Base-by-base conservation (phyloP, 2,329 filamentous ascomycete genomes). In the Epichloe elymi region DNA sequence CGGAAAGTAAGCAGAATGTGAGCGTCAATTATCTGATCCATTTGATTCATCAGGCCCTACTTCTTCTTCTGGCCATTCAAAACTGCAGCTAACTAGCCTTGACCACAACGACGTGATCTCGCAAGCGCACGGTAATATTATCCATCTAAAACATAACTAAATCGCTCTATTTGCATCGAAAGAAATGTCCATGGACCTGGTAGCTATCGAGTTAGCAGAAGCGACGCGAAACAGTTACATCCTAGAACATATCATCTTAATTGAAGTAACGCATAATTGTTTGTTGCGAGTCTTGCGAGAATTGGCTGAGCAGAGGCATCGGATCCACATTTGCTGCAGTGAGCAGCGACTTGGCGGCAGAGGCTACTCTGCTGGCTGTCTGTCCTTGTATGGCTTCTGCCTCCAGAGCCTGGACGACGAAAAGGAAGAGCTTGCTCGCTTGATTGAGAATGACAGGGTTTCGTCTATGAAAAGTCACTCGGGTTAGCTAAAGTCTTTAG, bases 371-470 rank as follows among this genome's bases (percentile, higher is more conserved):
- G 54, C 74, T 79, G 26, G 87, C 88, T 19, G 86, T 89, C 63
- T 89, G 82, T 19, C 90, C 90, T 63, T 90, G 86, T 40, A 98
- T 74, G 17, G 90, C 91, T 63, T 95, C 88, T 5, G 88, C 85
- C 63, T 96, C 91, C 14, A 98, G 80, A 19, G 90, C 91, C 66
- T 94, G 85, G 26, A 84, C 88, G 51, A 97, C 86, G 61, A 82
- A 85, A 26, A 85, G 80, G 64, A 98, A 97, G 53, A 90, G 78
- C 66, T 89, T 88, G 57, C 80, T 80, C 6, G 88, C 83, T 64
- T 93, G 86, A 55, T 76, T 74, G 60, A 88, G 74, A 45, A 96
- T 86, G 14, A 80, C 82, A 0, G 88, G 86, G 62, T 96, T 87
- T 81, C 86, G 86, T 67, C 93, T 97, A 58, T 30, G 39, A 20